A percentile compares a stretch with the other conserved stretches of the same genome.
phyloP scores from a whole-genome alignment of 345 rosid genomes.

The Anastatica hierochuntica region DNA sequence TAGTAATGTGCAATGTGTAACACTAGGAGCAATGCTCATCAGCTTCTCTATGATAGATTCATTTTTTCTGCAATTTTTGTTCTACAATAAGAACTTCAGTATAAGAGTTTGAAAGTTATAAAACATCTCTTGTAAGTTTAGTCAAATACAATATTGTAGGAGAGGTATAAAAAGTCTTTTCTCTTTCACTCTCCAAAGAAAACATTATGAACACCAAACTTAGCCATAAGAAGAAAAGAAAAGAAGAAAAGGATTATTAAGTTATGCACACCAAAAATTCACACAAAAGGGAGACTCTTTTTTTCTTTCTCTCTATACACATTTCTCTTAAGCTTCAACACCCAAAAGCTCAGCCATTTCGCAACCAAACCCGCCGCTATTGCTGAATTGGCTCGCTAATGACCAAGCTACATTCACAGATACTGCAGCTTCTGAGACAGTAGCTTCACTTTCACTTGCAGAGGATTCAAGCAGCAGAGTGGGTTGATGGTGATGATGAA shows the following conservation, averaged over 20 bases:
- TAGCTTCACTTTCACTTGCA: conserved; percentile 11
- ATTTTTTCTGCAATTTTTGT: too few species aligned
- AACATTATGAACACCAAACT: too few species aligned
- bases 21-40: conserved; percentile 22
- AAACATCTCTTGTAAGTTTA: too few species aligned
- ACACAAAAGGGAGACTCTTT: neutral
- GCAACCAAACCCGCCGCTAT: conserved; percentile 21
- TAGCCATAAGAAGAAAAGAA: too few species aligned
- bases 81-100: too few species aligned
- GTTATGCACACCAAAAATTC: conserved; percentile 13
- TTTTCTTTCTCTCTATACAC: conserved; percentile 15
- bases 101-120: too few species aligned
- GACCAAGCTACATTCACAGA: conserved; percentile 12
- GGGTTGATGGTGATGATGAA: conserved; percentile 1
- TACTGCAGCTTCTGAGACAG: conserved; percentile 9
- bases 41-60: too few species aligned
- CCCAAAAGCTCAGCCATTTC: conserved; percentile 20
- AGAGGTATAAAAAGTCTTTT: too few species aligned
- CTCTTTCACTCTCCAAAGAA: too few species aligned
- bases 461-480: conserved; percentile 4
- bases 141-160: too few species aligned
- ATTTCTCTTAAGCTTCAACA: conserved; percentile 17
- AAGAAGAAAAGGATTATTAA: neutral
- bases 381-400: conserved; percentile 10
- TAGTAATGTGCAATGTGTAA: conserved; percentile 11